Base-by-base conservation (phyloP, 108 stramenopile species). In the Aureococcus anophagefferens region DNA sequence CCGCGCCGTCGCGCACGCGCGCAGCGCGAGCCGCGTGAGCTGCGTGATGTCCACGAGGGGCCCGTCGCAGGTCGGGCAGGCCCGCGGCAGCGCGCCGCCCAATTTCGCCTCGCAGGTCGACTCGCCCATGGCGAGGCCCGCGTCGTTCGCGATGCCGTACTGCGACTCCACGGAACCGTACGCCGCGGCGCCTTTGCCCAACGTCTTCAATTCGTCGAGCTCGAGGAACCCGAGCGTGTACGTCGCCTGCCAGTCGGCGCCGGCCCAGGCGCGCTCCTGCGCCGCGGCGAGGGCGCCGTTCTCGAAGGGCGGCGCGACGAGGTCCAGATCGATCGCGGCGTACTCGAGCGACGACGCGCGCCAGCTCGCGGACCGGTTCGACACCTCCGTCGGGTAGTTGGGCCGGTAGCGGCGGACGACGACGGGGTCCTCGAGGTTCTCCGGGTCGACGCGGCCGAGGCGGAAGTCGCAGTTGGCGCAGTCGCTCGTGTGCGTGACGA, bases 61-160 rank as follows among this genome's bases (percentile, higher is more conserved):
- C n/a, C n/a, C n/a, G n/a, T n/a, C n/a, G 88, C 17, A 84, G 85
- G 63, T 90, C 89, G 32, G 62, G 66, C 32, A 74, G 77, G 64
- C 68, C 63, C 29, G 68, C 28, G 21, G 81, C n/a, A n/a, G 80
- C 4, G 68, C 76, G 33, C 79, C 81, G 33, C 62, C 80, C 84
- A 71, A 81, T 21, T 74, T 73, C 11, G 80, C 85, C 34, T 77
- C 77, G 66, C 90, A 93, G 4, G 90, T 93, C 33, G 83, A 85
- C 80, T 91, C 92, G 16, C 90, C 89, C 32, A 93, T 90, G 0
- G 79, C 88, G 5, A 93, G 76, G 46, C 84, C 76, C 46, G 82
- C 69, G 69, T 91, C 89, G 78, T 93, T 93, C 46, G 90, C 86
- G 46, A 88, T 84, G 29, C 82, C 89, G 66, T 91, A 93, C n/a